Base-by-base conservation (phyloP, 1,284 basidiomycete genomes). In the Leccinum discolor region DNA sequence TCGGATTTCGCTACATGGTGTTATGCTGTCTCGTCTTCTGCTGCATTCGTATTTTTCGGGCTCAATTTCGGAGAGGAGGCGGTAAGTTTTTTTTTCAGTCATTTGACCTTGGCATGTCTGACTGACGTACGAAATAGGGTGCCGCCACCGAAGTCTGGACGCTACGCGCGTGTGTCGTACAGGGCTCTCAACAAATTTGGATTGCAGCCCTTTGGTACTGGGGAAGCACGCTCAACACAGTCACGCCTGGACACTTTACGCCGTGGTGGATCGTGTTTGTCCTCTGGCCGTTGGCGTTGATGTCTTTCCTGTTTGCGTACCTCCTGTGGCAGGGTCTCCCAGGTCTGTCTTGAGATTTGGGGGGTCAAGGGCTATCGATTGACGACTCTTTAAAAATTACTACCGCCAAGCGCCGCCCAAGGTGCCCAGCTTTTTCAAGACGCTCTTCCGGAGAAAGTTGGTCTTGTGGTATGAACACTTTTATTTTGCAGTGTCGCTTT, bases 61-160 rank as follows among this genome's bases (percentile, higher is more conserved):
- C 85, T 96, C 70, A 97, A 97, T 80, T 97, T 96, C 77, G 95
- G 95, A 79, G 95, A 97, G 81, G 95, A 96, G 84, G 95, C 94
- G 38, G 93, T 90, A 76, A 54, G 87, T 80, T 26, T 59, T 2
- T 21, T 32, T 4, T 32, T 26, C n/a, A 29, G 12, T n/a, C 16
- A 16, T 56, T 64, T 60, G 26, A 61, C 8, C 42, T 32, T 11
- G 50, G 32, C 18, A 21, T 50, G 23, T 21, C 12, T 64, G 47
- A 64, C 69, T 71, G 63, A 74, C 60, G 29, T 50, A 64, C 47
- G 64, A 59, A 23, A 29, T 69, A 91, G 89, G 91, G 95, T 73
- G 94, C 94, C 63, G 93, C 94, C 1, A 95, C 94, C 3, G 94
- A 97, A 77, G 88, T 95, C 14, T 97, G 95, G 95, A 92, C 90